Base-by-base conservation (phyloP, 768 basidiomycete genomes). In the Kwoniella bestiolae region DNA sequence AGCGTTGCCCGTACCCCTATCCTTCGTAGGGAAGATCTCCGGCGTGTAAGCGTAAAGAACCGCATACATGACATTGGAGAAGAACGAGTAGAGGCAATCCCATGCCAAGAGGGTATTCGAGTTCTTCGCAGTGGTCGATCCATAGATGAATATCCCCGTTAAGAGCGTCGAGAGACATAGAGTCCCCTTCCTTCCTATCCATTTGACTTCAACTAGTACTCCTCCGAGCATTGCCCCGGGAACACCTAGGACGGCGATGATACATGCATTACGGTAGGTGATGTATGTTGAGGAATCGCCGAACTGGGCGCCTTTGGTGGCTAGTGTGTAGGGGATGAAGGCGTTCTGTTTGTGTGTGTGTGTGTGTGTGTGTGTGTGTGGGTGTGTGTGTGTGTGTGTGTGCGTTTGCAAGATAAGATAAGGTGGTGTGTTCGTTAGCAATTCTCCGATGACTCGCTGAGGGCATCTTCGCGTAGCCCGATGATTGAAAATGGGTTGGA, bases 71-170 rank as follows among this genome's bases (percentile, higher is more conserved):
- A 69, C 70, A 71, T 87, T 88, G 58, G 85, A 87, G 67, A 80
- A 84, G 74, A 89, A 88, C n/a, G 82, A 84, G 68, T 89, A 90
- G 8, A 85, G 89, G 74, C 89, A 91, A 79, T 91, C 91, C 90
- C 90, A 91, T 51, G 87, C 90, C 26, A 91, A 83, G 45, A 91
- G 84, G 28, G 86, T 84, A 65, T 88, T 83, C 7, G 88, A 89
- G 64, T 85, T 87, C 70, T 86, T 84, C 31, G 90, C 85, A n/a
- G 90, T 91, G 49, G 90, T 91, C 32, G 86, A 87, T 68, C 84
- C 87, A 73, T 89, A 88, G 50, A 92, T 85, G 82, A 91, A 91
- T 12, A 84, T 84, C 16, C 90, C 90, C 11, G 90, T 91, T 72
- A 91, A 84, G 76, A 85, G 87, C 88, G 89, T 86, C 46, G 87